Evolutionary conservation across 495 filamentous ascomycete genomes (phyloP).

Genomic region (Tuber brumale): DNA sequence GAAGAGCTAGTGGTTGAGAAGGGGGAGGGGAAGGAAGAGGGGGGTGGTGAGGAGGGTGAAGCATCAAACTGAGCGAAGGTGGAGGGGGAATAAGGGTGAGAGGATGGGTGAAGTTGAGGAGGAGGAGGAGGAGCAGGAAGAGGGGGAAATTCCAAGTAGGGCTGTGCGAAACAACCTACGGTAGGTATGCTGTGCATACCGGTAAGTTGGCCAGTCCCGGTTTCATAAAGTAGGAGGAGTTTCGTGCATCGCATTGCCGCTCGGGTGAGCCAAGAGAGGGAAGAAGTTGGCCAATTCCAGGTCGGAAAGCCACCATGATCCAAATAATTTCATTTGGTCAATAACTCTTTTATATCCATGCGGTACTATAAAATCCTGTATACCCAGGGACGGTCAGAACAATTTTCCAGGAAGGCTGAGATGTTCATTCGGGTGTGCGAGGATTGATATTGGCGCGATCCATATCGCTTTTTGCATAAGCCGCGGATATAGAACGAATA

Average conservation of each 20-base stretch:
- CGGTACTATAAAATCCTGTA: background rate
- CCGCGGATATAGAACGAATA: conserved; percentile 2
- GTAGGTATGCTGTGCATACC: conserved; percentile 7
- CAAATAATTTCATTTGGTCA: background rate
- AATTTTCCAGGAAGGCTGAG: background rate
- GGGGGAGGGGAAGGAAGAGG: background rate
- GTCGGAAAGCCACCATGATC: background rate
- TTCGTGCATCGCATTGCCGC: conserved; percentile 4
- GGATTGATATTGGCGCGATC: background rate
- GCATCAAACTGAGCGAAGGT: background rate
- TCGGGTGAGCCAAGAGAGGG: conserved; percentile 1
- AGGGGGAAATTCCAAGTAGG: conserved; percentile 28
- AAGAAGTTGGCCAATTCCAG: background rate
- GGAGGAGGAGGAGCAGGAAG: background rate
- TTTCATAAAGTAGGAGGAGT: conserved; percentile 14
- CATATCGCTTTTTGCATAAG: background rate
- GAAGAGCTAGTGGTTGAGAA: background rate
- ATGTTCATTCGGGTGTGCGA: background rate
- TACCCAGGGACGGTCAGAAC: background rate
- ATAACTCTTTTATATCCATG: background rate
- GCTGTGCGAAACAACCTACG: conserved; percentile 31
- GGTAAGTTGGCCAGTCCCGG: conserved; percentile 10
- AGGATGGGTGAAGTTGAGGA: background rate
- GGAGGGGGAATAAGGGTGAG: conserved; percentile 1
- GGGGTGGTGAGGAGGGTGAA: background rate